Conservation (phyloP, 371 early-diverging fungal genomes). For the Conidiobolus incongruus region DNA sequence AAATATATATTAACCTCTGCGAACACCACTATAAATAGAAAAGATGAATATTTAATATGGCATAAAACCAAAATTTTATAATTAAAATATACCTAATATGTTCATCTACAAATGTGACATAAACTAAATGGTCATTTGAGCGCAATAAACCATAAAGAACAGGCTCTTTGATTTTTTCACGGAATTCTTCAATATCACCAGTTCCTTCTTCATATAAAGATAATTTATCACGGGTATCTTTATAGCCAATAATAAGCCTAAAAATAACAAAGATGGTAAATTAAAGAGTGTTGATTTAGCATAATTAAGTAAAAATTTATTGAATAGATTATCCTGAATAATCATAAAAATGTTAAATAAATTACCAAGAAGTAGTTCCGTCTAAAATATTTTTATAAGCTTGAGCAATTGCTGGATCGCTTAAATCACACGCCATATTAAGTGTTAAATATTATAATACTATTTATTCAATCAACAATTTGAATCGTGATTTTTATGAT, state of each 20-base stretch:
- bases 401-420: slow-evolving; percentile 30
- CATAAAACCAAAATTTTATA: too few relatives aligned
- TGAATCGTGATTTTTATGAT: too few relatives aligned
- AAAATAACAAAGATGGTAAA: neutral
- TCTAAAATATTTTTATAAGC: slow-evolving; percentile 33
- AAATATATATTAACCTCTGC: slow-evolving; percentile 16
- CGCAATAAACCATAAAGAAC: slow-evolving; percentile 37
- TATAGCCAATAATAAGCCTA: slow-evolving; percentile 46
- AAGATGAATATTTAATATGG: too few relatives aligned
- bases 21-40: slow-evolving; percentile 21
- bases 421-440: slow-evolving; percentile 37
- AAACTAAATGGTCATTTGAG: slow-evolving; percentile 30
- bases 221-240: slow-evolving; percentile 38
- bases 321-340: neutral
- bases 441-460: neutral
- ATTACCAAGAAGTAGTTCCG: slow-evolving; percentile 9
- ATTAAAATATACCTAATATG: slow-evolving; percentile 26
- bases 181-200: slow-evolving; percentile 34
- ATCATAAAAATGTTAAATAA: slow-evolving; percentile 24
- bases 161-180: slow-evolving; percentile 26
- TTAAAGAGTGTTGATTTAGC: too few relatives aligned
- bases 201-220: slow-evolving; percentile 31
- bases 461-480: too few relatives aligned
- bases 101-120: slow-evolving; percentile 37
- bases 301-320: neutral